Base-by-base conservation (phyloP, 2,329 filamentous ascomycete species). In the Graphium sp. region DNA sequence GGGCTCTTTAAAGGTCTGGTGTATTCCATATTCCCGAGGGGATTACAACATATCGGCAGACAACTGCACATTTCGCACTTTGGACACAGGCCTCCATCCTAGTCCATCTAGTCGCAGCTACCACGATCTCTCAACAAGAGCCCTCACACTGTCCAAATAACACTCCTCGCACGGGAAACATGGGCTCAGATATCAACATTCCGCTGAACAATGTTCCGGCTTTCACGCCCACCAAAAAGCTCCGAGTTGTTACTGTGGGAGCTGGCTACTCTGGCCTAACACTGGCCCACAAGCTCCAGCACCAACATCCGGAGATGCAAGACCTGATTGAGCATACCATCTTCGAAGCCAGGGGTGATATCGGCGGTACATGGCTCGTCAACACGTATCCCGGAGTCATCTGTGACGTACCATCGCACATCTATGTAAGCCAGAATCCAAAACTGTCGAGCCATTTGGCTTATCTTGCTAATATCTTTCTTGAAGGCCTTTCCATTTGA, bases 381-480 rank as follows among this genome's bases (percentile, higher is more conserved):
- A 67, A 66, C 30, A 43, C 55, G 4, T 78, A 77, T 35, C 72
- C 72, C 0, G 74, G 72, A 2, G 69, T 76, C 2, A 54, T 70
- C 24, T 81, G 75, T 38, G 74, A 80, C 14, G 66, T 81, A 9
- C 72, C 75, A 0, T 65, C 74, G 1, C 71, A 78, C 43, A 71
- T 74, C 14, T 82, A 82, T 39, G 29, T 30, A 12, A 25, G 29
- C 18, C 19, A 17, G 18, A 3, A 8, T 25, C n/a, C n/a, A n/a
- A n/a, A n/a, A n/a, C n/a, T n/a, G n/a, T n/a, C n/a, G n/a, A n/a
- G n/a, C n/a, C n/a, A n/a, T 26, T n/a, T 4, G 5, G 16, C 21
- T 14, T 15, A 8, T 15, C 10, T 18, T n/a, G 21, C 22, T 13
- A 15, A 22, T 14, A n/a, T n/a, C n/a, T n/a, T n/a, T n/a, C n/a